Conservation (phyloP, 176 grass and related monocot genomes). For the Raddia distichophylla region DNA sequence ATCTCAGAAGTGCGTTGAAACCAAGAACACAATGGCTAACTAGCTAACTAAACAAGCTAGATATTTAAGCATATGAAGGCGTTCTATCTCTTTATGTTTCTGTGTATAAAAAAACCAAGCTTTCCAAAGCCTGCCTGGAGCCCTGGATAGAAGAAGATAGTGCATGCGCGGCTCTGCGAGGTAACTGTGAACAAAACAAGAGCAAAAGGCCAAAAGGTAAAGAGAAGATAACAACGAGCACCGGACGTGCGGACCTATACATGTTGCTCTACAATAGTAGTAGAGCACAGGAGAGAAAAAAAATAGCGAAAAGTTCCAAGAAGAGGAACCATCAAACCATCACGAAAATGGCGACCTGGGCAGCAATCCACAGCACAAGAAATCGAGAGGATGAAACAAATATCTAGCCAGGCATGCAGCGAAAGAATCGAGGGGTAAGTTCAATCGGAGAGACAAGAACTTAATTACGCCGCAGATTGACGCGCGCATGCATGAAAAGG, state of each 20-base stretch:
- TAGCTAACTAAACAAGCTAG: slow-evolving; percentile 21
- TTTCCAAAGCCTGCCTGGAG: not conserved
- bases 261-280: not conserved
- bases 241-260: not conserved
- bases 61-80: not conserved
- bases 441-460: not conserved
- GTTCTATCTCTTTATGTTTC: not conserved
- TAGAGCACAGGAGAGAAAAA: not conserved
- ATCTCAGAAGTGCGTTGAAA: slow-evolving; percentile 10
- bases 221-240: not conserved
- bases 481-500: not conserved
- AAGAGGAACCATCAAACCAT: not conserved
- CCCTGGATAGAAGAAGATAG: not conserved
- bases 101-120: not conserved
- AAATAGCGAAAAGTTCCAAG: not conserved
- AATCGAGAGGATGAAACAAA: not conserved
- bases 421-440: not conserved
- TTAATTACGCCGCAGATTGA: not conserved
- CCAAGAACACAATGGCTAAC: slow-evolving; percentile 2
- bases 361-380: not conserved
- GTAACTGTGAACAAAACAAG: not conserved
- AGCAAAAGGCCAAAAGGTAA: not conserved
- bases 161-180: not conserved
- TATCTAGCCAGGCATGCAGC: not conserved
- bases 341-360: not conserved